These are phyloP conservation scores for Pseudophaeomoniella oleicola DNA, from an alignment of 2,329 filamentous ascomycete genomes.

Conservation along the genomic window DNA sequence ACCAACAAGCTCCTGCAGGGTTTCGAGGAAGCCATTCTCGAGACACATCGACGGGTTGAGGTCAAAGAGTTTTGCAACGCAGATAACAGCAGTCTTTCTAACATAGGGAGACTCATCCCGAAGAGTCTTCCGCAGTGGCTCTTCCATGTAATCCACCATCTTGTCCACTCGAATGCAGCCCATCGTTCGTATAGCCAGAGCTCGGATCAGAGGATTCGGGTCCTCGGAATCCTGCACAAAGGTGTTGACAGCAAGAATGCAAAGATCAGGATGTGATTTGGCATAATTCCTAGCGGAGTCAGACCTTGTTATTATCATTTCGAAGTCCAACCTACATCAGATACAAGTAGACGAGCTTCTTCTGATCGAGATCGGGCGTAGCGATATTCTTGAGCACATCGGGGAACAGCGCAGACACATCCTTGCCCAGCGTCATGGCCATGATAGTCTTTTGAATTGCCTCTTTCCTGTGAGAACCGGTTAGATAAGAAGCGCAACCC, in stretches of 20 bases:
- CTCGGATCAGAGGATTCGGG: constrained; percentile 87
- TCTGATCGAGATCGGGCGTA: constrained; percentile 86
- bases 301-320: not conserved
- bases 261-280: constrained; percentile 95
- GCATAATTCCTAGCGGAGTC: constrained; percentile 70
- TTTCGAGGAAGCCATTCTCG: constrained; percentile 92
- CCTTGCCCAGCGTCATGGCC: constrained; percentile 98
- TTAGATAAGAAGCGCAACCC: constrained; percentile 9
- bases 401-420: constrained; percentile 91
- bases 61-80: constrained; percentile 95
- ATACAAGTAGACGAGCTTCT: constrained; percentile 98
- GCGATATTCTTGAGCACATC: constrained; percentile 99
- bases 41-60: constrained; percentile 84
- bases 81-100: constrained; percentile 93
- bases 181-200: constrained; percentile 94
- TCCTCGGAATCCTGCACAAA: constrained; percentile 99
- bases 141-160: constrained; percentile 99
- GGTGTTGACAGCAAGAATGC: constrained; percentile 96
- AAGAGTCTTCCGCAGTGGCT: constrained; percentile 86
- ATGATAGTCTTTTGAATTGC: constrained; percentile 99
- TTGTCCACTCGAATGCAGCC: constrained; percentile 97
- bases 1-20: constrained; percentile 84
- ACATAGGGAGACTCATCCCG: constrained; percentile 97
- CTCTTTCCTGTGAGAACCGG: constrained; percentile 53
- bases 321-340: constrained; percentile 54